Percentiles rank a stretch among this genome's conserved stretches.
Evolutionary conservation across 2,329 filamentous ascomycete genomes (phyloP).

Genomic region (Cladosporium sp.): DNA sequence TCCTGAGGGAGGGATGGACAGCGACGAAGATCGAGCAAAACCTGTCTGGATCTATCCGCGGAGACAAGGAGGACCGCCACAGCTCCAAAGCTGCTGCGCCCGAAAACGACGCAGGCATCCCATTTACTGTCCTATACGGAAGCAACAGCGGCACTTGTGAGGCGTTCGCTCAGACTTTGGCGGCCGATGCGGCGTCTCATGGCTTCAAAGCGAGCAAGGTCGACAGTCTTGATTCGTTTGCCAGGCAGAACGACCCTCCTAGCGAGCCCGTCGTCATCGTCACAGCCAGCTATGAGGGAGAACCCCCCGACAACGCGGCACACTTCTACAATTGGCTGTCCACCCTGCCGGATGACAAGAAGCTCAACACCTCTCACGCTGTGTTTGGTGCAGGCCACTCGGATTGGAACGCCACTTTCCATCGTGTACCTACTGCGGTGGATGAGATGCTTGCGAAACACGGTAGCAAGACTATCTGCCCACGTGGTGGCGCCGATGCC

Average conservation of each 20-base stretch:
- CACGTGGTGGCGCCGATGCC: conserved; percentile 54
- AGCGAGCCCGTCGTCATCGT: conserved; percentile 60
- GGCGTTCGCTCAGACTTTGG: conserved; percentile 58
- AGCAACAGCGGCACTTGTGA: conserved; percentile 72
- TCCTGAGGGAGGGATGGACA: conserved; percentile 46
- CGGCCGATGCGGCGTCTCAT: conserved; percentile 50
- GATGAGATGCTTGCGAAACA: conserved; percentile 48
- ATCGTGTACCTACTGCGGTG: conserved; percentile 59
- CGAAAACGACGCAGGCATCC: conserved; percentile 27
- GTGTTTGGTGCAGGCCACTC: conserved; percentile 63
- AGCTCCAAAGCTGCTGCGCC: conserved; percentile 2
- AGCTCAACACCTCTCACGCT: conserved; percentile 56
- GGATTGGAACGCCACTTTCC: conserved; percentile 57
- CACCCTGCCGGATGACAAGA: conserved; percentile 40
- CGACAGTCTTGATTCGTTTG: conserved; percentile 55
- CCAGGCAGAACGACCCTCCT: conserved; percentile 50
- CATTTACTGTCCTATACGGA: conserved; percentile 64
- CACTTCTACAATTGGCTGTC: conserved; percentile 64
- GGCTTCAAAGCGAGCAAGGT: conserved; percentile 53
- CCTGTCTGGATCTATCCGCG: conserved; percentile 21
- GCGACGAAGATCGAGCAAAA: conserved; percentile 36
- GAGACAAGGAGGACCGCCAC: conserved; percentile 1
- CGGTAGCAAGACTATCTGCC: conserved; percentile 45
- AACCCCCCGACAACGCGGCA: conserved; percentile 65
- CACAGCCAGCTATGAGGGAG: conserved; percentile 66